Evolutionary conservation across 1,284 basidiomycete genomes (phyloP), one percentile per base, ranked within the genome.

Genomic region (Ceratobasidium sp.): DNA sequence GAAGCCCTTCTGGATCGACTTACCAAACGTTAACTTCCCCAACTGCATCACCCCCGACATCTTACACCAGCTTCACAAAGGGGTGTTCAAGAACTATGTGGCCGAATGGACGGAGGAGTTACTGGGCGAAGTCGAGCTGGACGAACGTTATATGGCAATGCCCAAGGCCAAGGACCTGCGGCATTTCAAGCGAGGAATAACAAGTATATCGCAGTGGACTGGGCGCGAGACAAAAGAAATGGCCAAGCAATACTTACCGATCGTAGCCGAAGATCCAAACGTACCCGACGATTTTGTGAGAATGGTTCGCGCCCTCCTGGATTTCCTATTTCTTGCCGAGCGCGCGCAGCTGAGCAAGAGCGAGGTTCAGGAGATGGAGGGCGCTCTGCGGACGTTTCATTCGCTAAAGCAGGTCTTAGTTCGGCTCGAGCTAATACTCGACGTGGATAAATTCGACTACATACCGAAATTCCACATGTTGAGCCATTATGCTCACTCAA

Each of bases 1-100:
- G 18, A 32, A 32, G 9, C 78, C 78, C 23, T 79, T 79, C 73
- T 79, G 79, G 79, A 70, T 52, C 1, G 67, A 75, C 32, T 72
- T 79, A 21, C 78, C 77, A 2, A 65, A 76, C 45, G 28, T 59
- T 12, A 70, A 79, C 64, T 79, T 79, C 52, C 77, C 77, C 72
- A 2, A 45, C 8, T 73, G 60, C 26, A 70, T 79, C 46, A 76
- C 76, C 1, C 79, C 79, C 14, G 78, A 80, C 52, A 59, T 80
- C 41, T 75, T 80, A 5, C 80, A 80, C 61, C 79, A 80, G 61
- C 71, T 79, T 0, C 78, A 80, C 69, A 79, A 80, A 64, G 79
- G 79, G 9, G 75, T 80, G 6, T 78, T 78, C 73, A 77, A 77
- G 71, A 74, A 76, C 34, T 76, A 78, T 45, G 58, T 77, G 1